Evolutionary conservation across 2,329 filamentous ascomycete genomes (phyloP).

Genomic region (Domatiomyces catenatus): DNA sequence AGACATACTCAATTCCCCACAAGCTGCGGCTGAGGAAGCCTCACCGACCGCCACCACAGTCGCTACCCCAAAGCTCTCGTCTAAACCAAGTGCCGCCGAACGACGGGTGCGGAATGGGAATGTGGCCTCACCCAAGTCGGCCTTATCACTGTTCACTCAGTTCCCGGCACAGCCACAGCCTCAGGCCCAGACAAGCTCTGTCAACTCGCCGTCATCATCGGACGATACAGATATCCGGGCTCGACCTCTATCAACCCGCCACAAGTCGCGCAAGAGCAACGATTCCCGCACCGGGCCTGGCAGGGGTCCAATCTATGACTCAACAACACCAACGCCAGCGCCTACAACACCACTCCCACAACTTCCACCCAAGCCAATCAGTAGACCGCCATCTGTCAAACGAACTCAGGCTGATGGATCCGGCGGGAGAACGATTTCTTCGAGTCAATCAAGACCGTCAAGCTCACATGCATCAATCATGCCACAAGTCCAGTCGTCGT

Average conservation of each 20-base stretch:
- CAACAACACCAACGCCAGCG: constrained; percentile 10
- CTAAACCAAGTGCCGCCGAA: constrained; percentile 14
- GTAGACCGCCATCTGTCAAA: not conserved
- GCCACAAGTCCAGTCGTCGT: not conserved
- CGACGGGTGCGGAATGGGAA: constrained; percentile 11
- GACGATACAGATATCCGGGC: constrained; percentile 10
- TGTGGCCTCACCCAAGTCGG: constrained; percentile 15
- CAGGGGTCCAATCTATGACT: constrained; percentile 10
- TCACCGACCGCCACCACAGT: constrained; percentile 3
- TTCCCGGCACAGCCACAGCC: not conserved
- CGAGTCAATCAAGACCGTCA: not conserved
- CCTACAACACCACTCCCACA: constrained; percentile 13
- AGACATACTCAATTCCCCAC: constrained; percentile 5
- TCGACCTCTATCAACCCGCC: constrained; percentile 5
- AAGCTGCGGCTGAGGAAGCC: constrained; percentile 5
- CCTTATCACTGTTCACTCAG: not conserved
- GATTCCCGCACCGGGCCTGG: constrained; percentile 9
- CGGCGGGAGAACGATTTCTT: not conserved
- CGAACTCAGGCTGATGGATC: not conserved
- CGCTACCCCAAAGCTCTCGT: constrained; percentile 4
- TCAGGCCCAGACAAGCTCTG: not conserved
- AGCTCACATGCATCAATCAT: not conserved
- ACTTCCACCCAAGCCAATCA: constrained; percentile 6
- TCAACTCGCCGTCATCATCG: not conserved
- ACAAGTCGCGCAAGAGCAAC: constrained; percentile 9